phyloP scores from a whole-genome alignment of 768 basidiomycete species.

The Kwoniella sp. region DNA sequence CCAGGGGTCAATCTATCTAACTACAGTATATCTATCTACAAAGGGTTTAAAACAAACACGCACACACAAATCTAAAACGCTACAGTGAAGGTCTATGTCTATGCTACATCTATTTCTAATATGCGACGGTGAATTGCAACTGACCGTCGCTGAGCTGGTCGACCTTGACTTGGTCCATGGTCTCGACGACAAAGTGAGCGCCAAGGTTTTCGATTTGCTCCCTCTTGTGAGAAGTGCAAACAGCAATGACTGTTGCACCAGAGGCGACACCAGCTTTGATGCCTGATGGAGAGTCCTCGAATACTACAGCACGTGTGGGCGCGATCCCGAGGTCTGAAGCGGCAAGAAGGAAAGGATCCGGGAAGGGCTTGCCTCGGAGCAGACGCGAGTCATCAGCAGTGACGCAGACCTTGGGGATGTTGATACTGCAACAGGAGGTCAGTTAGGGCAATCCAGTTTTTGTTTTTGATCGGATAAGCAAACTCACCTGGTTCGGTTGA shows the following conservation, averaged over 20 bases:
- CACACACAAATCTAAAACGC: neutral
- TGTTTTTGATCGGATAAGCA: neutral
- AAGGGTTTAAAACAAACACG: neutral
- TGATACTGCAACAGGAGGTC: conserved; percentile 60
- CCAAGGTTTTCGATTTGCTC: conserved; percentile 38
- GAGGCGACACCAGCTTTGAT: conserved; percentile 56
- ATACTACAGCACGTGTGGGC: conserved; percentile 59
- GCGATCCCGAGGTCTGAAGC: conserved; percentile 55
- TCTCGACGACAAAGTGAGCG: conserved; percentile 42
- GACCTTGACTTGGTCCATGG: conserved; percentile 41
- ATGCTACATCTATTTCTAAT: conserved; percentile 15
- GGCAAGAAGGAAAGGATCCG: conserved; percentile 56
- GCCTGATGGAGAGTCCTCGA: conserved; percentile 56
- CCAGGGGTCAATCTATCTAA: neutral
- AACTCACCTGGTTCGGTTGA: conserved; percentile 16
- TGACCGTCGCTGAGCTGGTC: conserved; percentile 22
- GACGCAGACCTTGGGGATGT: conserved; percentile 68
- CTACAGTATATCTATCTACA: neutral
- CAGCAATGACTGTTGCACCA: conserved; percentile 55
- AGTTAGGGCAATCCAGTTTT: neutral
- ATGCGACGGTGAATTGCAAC: conserved; percentile 30
- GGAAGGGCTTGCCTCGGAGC: conserved; percentile 56
- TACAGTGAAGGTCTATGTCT: neutral
- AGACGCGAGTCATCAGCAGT: conserved; percentile 76
- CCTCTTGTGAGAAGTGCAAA: conserved; percentile 54